These are phyloP conservation scores for Yarrowia sp. DNA, from an alignment of 805 yeast genomes.

Conservation along the genomic window DNA sequence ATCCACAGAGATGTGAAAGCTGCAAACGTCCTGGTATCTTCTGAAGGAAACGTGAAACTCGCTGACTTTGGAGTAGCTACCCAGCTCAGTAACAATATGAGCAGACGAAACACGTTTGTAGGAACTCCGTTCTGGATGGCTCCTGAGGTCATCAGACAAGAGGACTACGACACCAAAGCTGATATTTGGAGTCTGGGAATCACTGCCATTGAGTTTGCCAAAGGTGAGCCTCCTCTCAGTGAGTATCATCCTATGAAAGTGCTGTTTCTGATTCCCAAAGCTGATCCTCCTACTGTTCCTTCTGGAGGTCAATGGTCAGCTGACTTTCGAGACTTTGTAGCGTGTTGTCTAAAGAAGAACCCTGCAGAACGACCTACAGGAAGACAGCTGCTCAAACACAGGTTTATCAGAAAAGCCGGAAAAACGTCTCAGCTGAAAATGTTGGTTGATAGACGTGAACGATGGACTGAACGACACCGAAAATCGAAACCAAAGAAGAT, in stretches of 20 bases:
- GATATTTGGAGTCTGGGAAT: constrained; percentile 98
- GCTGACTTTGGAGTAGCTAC: constrained; percentile 96
- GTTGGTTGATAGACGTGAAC: constrained; percentile 9
- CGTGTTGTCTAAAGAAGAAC: constrained; percentile 62
- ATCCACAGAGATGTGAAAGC: constrained; percentile 90
- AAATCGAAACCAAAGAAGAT: constrained; percentile 27
- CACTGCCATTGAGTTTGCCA: constrained; percentile 78
- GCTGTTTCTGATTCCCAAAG: constrained; percentile 63
- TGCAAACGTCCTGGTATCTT: constrained; percentile 79
- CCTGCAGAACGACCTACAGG: constrained; percentile 68
- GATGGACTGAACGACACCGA: constrained; percentile 16
- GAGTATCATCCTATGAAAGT: constrained; percentile 75
- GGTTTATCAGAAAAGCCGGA: constrained; percentile 39
- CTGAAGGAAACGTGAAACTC: constrained; percentile 66
- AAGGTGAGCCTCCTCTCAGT: constrained; percentile 78
- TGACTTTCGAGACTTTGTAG: constrained; percentile 56
- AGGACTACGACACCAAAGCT: constrained; percentile 78
- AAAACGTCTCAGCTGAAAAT: not conserved
- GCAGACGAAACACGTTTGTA: constrained; percentile 70
- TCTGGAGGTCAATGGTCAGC: constrained; percentile 42
- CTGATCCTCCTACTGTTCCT: constrained; percentile 54
- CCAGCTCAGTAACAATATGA: constrained; percentile 57
- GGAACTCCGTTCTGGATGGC: constrained; percentile 99
- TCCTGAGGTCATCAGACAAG: constrained; percentile 70
- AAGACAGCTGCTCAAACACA: constrained; percentile 50